Base-by-base conservation (phyloP, 345 rosid species). In the Hirschfeldia incana region DNA sequence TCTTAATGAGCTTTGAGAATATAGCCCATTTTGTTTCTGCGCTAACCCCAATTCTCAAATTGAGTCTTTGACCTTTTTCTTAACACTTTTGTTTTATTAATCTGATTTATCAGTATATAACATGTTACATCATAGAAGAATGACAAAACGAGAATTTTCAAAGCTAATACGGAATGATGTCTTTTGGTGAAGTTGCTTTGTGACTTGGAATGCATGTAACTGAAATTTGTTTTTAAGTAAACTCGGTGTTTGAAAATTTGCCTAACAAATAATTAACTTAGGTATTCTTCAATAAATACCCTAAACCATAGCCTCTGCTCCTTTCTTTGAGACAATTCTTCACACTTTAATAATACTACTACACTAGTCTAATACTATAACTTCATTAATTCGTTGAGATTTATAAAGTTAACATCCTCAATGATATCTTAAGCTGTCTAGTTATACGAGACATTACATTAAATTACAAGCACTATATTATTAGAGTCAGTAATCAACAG, bases 221-320 rank as follows among this genome's bases (percentile, higher is more conserved):
- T 44, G 46, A 33, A 33, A 0, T 33, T 33, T 33, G 3, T 33
- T 6, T 33, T 39, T 39, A 13, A 44, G 1, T 1, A 39, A 37
- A 37, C 2, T 4, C 44, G 60, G 32, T 61, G 9, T 63, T 46
- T 12, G 17, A 44, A 46, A 63, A 17, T 34, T 26, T 6, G 64
- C 62, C 63, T 32, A 65, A 65, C 34, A 6, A 53, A 36, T 51
- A 8, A 68, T 29, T 49, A 21, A 64, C 13, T 65, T 4, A 13
- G 34, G 11, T 36, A 28, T 53, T 65, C 37, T 39, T 57, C 72
- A 26, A 27, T 59, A 26, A 65, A 34, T 26, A 21, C 30, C 72
- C 30, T 66, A 15, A 58, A 66, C 42, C 37, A 4, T 55, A 66
- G 72, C 29, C 55, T 57, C n/a, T 67, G 67, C 59, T 37, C 73